A percentile compares a stretch with the other conserved stretches of the same genome.
Conservation (phyloP, 2,329 filamentous ascomycete species). For the Paracoccidioides brasiliensis region DNA sequence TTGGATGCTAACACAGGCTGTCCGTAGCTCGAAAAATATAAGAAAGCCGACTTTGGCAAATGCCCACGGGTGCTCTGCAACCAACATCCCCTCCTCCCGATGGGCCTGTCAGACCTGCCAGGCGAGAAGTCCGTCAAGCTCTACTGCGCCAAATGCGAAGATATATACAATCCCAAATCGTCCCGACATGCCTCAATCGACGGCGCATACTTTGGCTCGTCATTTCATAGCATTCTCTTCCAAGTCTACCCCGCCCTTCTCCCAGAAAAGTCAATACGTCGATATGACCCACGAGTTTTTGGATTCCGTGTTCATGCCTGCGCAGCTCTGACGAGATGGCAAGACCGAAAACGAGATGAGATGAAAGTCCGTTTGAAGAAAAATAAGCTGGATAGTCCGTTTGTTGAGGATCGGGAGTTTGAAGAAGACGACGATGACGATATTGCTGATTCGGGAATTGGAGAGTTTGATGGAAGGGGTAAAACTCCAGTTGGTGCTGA, state of each 20-base stretch:
- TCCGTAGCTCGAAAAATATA: conserved; percentile 87
- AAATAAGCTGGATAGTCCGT: conserved; percentile 59
- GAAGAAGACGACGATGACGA: conserved; percentile 11
- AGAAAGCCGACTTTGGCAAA: conserved; percentile 95
- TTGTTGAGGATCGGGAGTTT: conserved; percentile 53
- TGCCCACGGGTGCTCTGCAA: conserved; percentile 94
- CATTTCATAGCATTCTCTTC: conserved; percentile 98
- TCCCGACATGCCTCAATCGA: conserved; percentile 90
- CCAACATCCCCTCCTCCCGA: conserved; percentile 81
- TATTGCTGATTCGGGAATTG: conserved; percentile 4
- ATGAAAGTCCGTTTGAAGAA: conserved; percentile 68
- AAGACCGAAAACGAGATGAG: conserved; percentile 64
- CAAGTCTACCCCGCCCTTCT: conserved; percentile 90
- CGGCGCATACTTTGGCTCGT: conserved; percentile 94
- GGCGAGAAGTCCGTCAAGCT: conserved; percentile 87
- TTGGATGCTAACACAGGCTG: background rate
- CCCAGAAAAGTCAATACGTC: conserved; percentile 68
- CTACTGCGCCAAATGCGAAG: conserved; percentile 93
- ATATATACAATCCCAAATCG: conserved; percentile 97
- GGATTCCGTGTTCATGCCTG: conserved; percentile 91
- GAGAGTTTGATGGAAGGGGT: conserved; percentile 6
- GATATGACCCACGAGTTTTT: conserved; percentile 83
- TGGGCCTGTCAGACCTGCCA: conserved; percentile 82
- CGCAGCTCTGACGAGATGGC: conserved; percentile 82
- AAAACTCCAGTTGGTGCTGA: conserved; percentile 1